Evolutionary conservation across 371 early-diverging fungal genomes (phyloP), one percentile per base, ranked within the genome.

Genomic region (Haplosporangium sp.): DNA sequence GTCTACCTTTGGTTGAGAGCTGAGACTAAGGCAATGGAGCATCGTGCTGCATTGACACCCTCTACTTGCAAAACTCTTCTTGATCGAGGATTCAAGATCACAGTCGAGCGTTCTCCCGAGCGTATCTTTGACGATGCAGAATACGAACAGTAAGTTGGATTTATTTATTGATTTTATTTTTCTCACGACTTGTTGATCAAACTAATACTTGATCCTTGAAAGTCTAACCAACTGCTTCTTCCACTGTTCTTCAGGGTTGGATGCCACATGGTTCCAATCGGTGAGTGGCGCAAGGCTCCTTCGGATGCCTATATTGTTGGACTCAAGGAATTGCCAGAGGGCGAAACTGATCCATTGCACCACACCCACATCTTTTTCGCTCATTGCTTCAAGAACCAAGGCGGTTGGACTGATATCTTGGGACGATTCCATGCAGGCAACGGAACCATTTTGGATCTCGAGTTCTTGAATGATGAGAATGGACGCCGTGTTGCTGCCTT

Each of bases 291-390:
- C 85, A 88, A 90, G 71, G 98, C 98, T 6, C 97, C 97, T 59
- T 62, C 83, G 15, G 94, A 95, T 69, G 94, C 96, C 20, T 95
- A 94, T 77, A 94, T 98, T 82, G 90, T 96, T 42, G 99, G 96
- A 39, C 90, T 98, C 68, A 98, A 98, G 90, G 99, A 98, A 83
- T 90, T 98, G 39, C 97, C 97, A n/a, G 97, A 97, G 82, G 92
- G 92, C 76, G 97, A 96, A 85, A 85, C 88, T 63, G 89, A 94
- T 45, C 95, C 98, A 57, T 90, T 98, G n/a, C 86, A 90, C n/a
- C 97, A 98, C 84, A 91, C 90, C 35, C 99, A 98, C 85, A 96
- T 98, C 83, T 95, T 96, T 88, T 98, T 98, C 85, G 98, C 98
- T 50, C 98, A 98, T 84, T 97, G 97, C 88, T 98, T 89, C 91